Evolutionary conservation across 192 early-diverging fungal genomes (phyloP).

Genomic region (Linnemannia zychae): DNA sequence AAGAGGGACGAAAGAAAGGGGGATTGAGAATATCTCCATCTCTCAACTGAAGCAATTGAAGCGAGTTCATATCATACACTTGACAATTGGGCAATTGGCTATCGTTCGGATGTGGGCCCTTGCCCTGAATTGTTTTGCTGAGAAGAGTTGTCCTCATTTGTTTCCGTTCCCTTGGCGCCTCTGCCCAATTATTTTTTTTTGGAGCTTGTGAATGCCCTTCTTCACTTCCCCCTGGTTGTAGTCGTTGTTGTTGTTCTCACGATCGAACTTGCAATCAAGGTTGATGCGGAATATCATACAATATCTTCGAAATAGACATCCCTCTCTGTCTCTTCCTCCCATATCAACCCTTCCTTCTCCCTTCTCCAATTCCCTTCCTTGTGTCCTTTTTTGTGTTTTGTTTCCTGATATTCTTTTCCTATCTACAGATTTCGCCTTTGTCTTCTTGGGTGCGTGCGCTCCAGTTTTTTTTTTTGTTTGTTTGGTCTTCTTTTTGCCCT

Average conservation of each 20-base stretch:
- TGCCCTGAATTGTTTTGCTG: neutral
- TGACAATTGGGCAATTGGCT: neutral
- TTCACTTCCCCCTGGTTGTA: neutral
- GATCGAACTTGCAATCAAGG: neutral
- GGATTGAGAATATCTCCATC: conserved; percentile 5
- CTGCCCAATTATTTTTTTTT: neutral
- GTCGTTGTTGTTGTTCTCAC: neutral
- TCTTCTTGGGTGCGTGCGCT: neutral
- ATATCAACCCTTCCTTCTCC: too few relatives aligned
- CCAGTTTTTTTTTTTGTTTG: conserved; percentile 4
- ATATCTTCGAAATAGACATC: neutral
- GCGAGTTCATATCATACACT: neutral
- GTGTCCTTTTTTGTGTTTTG: neutral
- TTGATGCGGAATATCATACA: conserved; percentile 4
- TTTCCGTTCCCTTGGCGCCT: neutral
- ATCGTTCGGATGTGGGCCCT: neutral
- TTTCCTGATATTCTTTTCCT: neutral
- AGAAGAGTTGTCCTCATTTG: too few relatives aligned
- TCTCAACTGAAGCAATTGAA: neutral
- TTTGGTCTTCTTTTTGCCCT: neutral
- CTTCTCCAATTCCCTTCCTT: neutral
- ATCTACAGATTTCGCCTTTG: neutral
- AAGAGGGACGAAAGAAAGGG: neutral
- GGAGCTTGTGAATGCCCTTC: neutral
- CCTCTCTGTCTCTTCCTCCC: neutral